Conservation (phyloP, 371 early-diverging fungal genomes). For the Mortierella polycephala region DNA sequence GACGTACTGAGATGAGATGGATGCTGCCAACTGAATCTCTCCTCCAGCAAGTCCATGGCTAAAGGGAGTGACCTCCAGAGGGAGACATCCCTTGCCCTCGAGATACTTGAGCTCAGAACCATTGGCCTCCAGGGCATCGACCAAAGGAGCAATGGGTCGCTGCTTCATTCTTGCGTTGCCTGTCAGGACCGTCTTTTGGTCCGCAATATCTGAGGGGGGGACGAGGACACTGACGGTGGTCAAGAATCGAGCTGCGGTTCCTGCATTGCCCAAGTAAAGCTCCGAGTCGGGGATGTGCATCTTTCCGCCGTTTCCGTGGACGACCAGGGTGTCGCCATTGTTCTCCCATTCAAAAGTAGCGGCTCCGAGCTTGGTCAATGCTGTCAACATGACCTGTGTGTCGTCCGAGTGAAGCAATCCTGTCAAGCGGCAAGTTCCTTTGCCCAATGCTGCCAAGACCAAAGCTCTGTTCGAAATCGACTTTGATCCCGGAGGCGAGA, state of each 20-base stretch:
- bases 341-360: constrained; percentile 93
- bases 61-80: constrained; percentile 81
- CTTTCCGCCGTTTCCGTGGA: constrained; percentile 82
- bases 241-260: constrained; percentile 97
- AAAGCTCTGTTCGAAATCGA: constrained; percentile 97
- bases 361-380: constrained; percentile 87
- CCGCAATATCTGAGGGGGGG: constrained; percentile 50
- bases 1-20: constrained; percentile 97
- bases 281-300: constrained; percentile 82
- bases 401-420: constrained; percentile 97
- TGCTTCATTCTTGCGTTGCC: constrained; percentile 98
- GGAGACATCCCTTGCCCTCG: constrained; percentile 88
- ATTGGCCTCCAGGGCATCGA: constrained; percentile 85
- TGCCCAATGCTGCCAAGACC: constrained; percentile 90
- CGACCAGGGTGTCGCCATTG: constrained; percentile 89
- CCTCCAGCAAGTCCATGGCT: constrained; percentile 88
- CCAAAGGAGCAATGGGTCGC: constrained; percentile 92
- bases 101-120: constrained; percentile 82
- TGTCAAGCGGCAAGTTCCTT: constrained; percentile 84
- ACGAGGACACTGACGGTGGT: constrained; percentile 89
- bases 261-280: constrained; percentile 97
- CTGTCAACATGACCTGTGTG: constrained; percentile 96
- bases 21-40: constrained; percentile 88
- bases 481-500: constrained; percentile 95
- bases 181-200: constrained; percentile 78